Conservation (phyloP, 768 basidiomycete genomes). For the Rhodotorula taiwanensis region DNA sequence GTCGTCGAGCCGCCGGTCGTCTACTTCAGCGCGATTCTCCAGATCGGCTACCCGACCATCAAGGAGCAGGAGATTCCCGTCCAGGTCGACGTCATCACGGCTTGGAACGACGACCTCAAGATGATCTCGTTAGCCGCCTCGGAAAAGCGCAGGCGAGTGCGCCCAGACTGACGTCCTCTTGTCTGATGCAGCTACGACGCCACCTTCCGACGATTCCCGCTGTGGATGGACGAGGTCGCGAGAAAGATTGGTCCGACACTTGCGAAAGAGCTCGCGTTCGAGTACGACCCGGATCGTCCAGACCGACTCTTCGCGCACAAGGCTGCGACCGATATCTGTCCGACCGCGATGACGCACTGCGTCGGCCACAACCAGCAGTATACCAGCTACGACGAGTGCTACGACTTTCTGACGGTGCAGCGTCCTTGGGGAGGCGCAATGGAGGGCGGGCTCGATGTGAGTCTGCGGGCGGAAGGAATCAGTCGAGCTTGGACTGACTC, state of each 20-base stretch:
- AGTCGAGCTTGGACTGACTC: background rate
- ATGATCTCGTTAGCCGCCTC: background rate
- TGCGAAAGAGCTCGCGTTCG: conserved; percentile 1
- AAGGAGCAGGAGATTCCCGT: background rate
- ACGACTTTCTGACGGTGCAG: background rate
- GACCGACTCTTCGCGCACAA: background rate
- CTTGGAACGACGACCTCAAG: conserved; percentile 10
- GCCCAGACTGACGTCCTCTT: too few relatives aligned
- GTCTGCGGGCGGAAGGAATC: background rate
- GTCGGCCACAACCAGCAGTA: conserved; percentile 5
- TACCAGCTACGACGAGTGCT: conserved; percentile 6
- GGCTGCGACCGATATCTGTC: conserved; percentile 6
- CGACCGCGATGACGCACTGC: background rate
- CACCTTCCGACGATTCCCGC: conserved; percentile 4
- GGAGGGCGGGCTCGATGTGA: conserved; percentile 5
- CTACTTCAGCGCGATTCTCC: background rate
- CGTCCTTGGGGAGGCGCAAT: background rate
- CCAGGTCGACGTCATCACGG: conserved; percentile 1
- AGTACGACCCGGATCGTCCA: background rate
- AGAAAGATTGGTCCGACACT: background rate
- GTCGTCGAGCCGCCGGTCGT: conserved; percentile 6
- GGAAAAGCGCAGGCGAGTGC: too few relatives aligned
- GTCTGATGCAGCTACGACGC: conserved; percentile 1
- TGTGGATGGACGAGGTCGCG: background rate
- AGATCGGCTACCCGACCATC: background rate